Evolutionary conservation across 2,329 filamentous ascomycete genomes (phyloP).

Genomic region (Venturiaceae sp.): DNA sequence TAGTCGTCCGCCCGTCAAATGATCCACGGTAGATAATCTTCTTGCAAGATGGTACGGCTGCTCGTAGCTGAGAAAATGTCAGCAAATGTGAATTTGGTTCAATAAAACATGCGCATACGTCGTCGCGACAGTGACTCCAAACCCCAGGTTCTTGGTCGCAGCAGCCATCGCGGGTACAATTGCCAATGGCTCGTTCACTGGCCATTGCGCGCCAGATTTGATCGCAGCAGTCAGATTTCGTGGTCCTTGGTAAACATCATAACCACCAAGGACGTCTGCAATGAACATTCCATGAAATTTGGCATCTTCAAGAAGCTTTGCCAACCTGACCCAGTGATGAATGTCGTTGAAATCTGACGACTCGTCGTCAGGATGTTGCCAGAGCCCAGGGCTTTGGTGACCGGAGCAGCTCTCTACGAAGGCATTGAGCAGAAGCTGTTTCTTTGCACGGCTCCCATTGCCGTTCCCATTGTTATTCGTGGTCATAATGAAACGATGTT

Average conservation of each 20-base stretch:
- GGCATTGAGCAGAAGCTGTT: conserved; percentile 30
- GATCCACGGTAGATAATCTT: conserved; percentile 56
- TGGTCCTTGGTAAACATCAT: conserved; percentile 59
- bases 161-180: conserved; percentile 59
- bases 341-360: conserved; percentile 44
- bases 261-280: conserved; percentile 57
- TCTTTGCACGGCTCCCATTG: conserved; percentile 16
- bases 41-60: conserved; percentile 58
- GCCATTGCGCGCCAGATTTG: conserved; percentile 56
- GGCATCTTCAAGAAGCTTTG: conserved; percentile 48
- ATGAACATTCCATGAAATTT: conserved; percentile 61
- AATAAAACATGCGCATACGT: conserved; percentile 39
- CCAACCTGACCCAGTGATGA: conserved; percentile 46
- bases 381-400: conserved; percentile 43
- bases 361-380: conserved; percentile 55
- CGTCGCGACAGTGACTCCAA: conserved; percentile 58
- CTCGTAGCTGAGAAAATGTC: conserved; percentile 26
- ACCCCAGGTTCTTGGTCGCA: conserved; percentile 55
- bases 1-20: conserved; percentile 51
- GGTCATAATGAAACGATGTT: background rate
- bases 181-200: conserved; percentile 58
- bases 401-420: conserved; percentile 31
- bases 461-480: background rate
- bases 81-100: background rate
- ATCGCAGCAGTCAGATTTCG: conserved; percentile 51